Percentiles rank a stretch among this genome's conserved stretches.
These are phyloP conservation scores for Lolium rigidum DNA, from an alignment of 176 grass and related monocot species.

Conservation along the genomic window DNA sequence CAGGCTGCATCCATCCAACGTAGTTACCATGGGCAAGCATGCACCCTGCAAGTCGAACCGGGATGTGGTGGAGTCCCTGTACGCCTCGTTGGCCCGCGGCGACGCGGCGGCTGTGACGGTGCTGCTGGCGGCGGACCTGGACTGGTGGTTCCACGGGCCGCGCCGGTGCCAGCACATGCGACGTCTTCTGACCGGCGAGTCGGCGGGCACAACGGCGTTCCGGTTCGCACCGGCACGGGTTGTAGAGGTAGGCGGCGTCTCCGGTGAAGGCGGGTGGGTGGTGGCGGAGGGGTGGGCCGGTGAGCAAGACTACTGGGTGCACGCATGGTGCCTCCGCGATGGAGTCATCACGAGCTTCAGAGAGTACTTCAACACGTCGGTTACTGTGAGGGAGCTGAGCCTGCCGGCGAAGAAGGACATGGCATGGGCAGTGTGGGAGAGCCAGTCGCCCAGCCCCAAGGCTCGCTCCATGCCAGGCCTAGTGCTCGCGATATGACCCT, in stretches of 20 bases:
- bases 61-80: conserved; percentile 46
- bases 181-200: not conserved
- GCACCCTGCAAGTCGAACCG: conserved; percentile 6
- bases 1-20: no score
- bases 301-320: no score
- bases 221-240: conserved; percentile 39
- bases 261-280: conserved; percentile 26
- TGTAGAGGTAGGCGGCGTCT: conserved; percentile 32
- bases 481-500: conserved; percentile 37
- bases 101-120: not conserved
- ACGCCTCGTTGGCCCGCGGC: conserved; percentile 29
- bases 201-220: not conserved
- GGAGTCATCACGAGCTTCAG: conserved; percentile 38
- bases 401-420: not conserved
- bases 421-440: conserved; percentile 42
- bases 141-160: conserved; percentile 31
- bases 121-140: conserved; percentile 43
- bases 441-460: not conserved
- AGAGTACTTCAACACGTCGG: conserved; percentile 58
- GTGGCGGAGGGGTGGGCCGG: conserved; percentile 42
- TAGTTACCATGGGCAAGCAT: not conserved
- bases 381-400: conserved; percentile 41
- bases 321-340: no score
- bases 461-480: conserved; percentile 45
- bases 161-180: no score